These are phyloP conservation scores for Galerina sulciceps DNA, from an alignment of 768 basidiomycete species.

Conservation along the genomic window DNA sequence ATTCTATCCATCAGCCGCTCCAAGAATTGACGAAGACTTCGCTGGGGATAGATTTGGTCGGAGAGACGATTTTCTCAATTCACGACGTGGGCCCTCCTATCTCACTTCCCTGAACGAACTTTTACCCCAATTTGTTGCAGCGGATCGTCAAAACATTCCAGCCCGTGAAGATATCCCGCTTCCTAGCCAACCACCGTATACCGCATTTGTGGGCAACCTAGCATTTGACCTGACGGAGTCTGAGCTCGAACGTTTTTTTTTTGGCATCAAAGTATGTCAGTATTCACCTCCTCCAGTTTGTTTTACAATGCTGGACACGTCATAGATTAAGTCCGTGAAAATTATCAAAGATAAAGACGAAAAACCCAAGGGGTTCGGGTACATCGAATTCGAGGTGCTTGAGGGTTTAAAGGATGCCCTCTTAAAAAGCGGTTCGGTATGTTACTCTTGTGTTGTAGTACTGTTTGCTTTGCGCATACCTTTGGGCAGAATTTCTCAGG, in stretches of 20 bases:
- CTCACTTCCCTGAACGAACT: constrained; percentile 13
- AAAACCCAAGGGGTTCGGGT: constrained; percentile 97
- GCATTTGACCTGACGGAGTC: constrained; percentile 88
- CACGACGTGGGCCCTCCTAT: constrained; percentile 54
- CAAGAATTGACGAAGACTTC: constrained; percentile 66
- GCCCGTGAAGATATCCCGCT: constrained; percentile 92
- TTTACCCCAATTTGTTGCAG: constrained; percentile 37
- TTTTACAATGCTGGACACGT: not conserved
- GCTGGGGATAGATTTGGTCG: constrained; percentile 58
- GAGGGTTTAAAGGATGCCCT: constrained; percentile 88
- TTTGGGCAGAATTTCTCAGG: constrained; percentile 66
- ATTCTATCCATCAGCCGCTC: constrained; percentile 60
- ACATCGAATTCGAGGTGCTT: constrained; percentile 90
- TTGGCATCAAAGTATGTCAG: constrained; percentile 55
- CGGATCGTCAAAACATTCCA: constrained; percentile 51
- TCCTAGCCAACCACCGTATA: constrained; percentile 93
- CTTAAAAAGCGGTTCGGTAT: constrained; percentile 67
- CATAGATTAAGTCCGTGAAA: constrained; percentile 81
- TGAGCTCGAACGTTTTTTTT: constrained; percentile 85
- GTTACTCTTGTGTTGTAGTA: constrained; percentile 27
- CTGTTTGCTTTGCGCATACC: not conserved
- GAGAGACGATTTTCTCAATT: constrained; percentile 63
- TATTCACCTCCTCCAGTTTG: not conserved
- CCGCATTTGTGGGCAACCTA: constrained; percentile 96
- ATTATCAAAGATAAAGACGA: constrained; percentile 93